Evolutionary conservation across 2,329 filamentous ascomycete species (phyloP).

Genomic region (Phaeosphaeria sp.): DNA sequence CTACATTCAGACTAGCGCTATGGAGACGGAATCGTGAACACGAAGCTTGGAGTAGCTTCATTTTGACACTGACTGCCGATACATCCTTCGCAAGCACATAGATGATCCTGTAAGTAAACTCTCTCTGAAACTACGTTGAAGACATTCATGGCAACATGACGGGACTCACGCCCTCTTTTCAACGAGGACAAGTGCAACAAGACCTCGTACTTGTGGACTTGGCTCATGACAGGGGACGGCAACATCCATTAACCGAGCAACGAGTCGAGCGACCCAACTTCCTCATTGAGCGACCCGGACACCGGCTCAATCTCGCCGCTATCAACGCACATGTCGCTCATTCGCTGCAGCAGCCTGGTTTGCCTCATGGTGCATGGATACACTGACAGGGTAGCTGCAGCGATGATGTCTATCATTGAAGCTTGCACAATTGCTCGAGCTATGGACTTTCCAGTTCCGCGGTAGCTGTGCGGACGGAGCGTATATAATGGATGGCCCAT

Average conservation of each 20-base stretch:
- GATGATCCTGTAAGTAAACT: not conserved
- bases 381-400: constrained; percentile 15
- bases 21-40: not conserved
- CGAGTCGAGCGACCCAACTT: not conserved
- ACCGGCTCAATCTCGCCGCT: constrained; percentile 8
- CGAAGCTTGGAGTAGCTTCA: constrained; percentile 4
- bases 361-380: constrained; percentile 19
- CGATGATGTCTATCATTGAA: constrained; percentile 22
- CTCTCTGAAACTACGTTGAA: too few relatives aligned
- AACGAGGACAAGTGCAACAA: too few relatives aligned
- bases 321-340: constrained; percentile 12
- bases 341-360: constrained; percentile 18
- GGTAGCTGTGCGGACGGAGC: constrained; percentile 4
- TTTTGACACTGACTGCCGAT: not conserved
- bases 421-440: constrained; percentile 5
- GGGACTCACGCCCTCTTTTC: too few relatives aligned
- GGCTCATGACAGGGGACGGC: not conserved
- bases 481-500: constrained; percentile 14
- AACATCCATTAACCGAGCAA: not conserved
- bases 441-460: constrained; percentile 4
- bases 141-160: too few relatives aligned
- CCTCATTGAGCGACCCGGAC: constrained; percentile 1
- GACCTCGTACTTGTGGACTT: not conserved
- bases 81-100: not conserved
- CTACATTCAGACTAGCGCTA: not conserved